A percentile compares a stretch with the other conserved stretches of the same genome.
Evolutionary conservation across 1,139 yeast species (phyloP).

Genomic region (Blastobotrys raffinosifermentans): DNA sequence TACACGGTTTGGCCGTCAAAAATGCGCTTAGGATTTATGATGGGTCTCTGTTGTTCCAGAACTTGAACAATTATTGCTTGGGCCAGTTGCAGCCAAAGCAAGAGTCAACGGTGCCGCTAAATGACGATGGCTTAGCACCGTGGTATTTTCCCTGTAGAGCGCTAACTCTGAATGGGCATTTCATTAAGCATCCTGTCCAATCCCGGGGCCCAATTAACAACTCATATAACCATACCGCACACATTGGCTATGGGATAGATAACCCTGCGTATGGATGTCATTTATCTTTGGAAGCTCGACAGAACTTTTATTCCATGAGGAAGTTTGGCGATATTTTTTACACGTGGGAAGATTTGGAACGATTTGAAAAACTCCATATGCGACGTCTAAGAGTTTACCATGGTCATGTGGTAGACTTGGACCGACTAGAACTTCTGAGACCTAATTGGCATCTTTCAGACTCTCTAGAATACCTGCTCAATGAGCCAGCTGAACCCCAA

Average conservation of each 20-base stretch:
- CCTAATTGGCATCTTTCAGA: slow-evolving; percentile 43
- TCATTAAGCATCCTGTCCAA: slow-evolving; percentile 10
- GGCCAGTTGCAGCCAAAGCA: slow-evolving; percentile 58
- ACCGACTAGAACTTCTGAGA: slow-evolving; percentile 57
- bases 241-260: not conserved
- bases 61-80: slow-evolving; percentile 85
- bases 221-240: not conserved
- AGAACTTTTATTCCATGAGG: slow-evolving; percentile 57
- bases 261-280: slow-evolving; percentile 47
- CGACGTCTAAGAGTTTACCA: slow-evolving; percentile 71
- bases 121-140: slow-evolving; percentile 52
- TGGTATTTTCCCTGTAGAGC: slow-evolving; percentile 83
- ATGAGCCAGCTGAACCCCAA: slow-evolving; percentile 7
- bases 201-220: not conserved
- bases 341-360: slow-evolving; percentile 71
- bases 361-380: slow-evolving; percentile 45
- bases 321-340: slow-evolving; percentile 64
- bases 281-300: slow-evolving; percentile 55
- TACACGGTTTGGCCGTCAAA: slow-evolving; percentile 8
- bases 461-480: not conserved
- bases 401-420: slow-evolving; percentile 78
- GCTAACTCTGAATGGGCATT: slow-evolving; percentile 10
- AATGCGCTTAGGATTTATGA: slow-evolving; percentile 55
- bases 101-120: slow-evolving; percentile 35
- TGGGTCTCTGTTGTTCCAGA: slow-evolving; percentile 81